Conservation (phyloP, 371 early-diverging fungal genomes). For the Mortierella sp. region DNA sequence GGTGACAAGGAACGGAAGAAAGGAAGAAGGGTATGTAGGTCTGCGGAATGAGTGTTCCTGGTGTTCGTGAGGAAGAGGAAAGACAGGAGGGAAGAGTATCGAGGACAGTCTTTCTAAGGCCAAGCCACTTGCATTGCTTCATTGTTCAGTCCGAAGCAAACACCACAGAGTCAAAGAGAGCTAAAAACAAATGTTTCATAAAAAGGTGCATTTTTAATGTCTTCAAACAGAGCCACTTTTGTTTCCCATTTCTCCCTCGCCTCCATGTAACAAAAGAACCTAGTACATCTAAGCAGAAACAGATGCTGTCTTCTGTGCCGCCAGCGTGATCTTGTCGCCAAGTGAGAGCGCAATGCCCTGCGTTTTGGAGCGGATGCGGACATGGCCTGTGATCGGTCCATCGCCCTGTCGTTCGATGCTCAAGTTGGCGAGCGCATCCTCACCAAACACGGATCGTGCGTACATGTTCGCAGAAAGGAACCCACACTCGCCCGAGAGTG, state of each 20-base stretch:
- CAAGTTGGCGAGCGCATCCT: constrained; percentile 96
- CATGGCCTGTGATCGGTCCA: constrained; percentile 91
- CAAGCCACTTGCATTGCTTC: too few species aligned
- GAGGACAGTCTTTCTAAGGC: too few species aligned
- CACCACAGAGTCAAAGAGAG: too few species aligned
- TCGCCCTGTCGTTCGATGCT: constrained; percentile 87
- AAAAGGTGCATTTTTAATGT: too few species aligned
- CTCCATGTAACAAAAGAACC: background rate
- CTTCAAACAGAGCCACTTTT: too few species aligned
- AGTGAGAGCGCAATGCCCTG: constrained; percentile 97
- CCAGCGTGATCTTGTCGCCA: constrained; percentile 81
- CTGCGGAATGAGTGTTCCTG: too few species aligned
- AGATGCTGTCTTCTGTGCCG: constrained; percentile 47
- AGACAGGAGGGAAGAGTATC: too few species aligned
- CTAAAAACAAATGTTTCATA: too few species aligned
- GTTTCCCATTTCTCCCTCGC: background rate
- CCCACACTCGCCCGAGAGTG: constrained; percentile 94
- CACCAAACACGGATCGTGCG: constrained; percentile 95
- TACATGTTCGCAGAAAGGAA: constrained; percentile 97
- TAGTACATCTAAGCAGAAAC: constrained; percentile 20
- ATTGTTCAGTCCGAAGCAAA: too few species aligned
- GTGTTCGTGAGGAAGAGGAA: too few species aligned
- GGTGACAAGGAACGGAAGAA: too few species aligned
- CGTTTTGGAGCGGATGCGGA: constrained; percentile 96
- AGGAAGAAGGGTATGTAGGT: too few species aligned